phyloP scores from a whole-genome alignment of 2,329 filamentous ascomycete genomes.

The Microdochium paspali region DNA sequence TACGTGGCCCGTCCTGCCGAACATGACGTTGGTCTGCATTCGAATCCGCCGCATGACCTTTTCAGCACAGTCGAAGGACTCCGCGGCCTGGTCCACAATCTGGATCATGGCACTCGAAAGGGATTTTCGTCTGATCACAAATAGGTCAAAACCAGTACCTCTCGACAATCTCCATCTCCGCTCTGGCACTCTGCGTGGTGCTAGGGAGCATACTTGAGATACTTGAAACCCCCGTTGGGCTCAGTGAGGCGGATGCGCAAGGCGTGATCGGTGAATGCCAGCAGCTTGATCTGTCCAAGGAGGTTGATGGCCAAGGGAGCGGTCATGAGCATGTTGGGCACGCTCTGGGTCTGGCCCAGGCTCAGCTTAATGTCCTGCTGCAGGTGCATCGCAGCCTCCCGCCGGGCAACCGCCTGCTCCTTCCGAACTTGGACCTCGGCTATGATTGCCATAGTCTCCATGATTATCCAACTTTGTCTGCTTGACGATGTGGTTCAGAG shows the following conservation, averaged over 20 bases:
- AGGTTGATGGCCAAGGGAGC: background rate
- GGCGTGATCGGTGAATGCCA: background rate
- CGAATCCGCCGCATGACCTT: background rate
- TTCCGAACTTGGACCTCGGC: background rate
- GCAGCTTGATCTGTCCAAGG: background rate
- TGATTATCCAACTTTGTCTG: background rate
- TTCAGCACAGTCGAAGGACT: background rate
- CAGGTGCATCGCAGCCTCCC: background rate
- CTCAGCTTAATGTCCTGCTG: background rate
- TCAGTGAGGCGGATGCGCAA: background rate
- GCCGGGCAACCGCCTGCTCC: background rate
- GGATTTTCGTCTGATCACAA: background rate
- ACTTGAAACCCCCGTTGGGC: background rate
- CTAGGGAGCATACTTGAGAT: background rate
- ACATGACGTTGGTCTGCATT: background rate
- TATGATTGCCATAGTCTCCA: background rate
- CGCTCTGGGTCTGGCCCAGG: background rate
- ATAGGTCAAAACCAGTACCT: too few species aligned
- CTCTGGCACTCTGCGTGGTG: too few species aligned
- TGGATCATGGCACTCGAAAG: background rate
- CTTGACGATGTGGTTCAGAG: background rate
- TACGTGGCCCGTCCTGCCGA: background rate
- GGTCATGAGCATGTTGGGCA: background rate
- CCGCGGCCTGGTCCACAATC: background rate
- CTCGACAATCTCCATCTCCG: too few species aligned